A percentile compares a stretch with the other conserved stretches of the same genome.
Conservation (phyloP, 1,284 basidiomycete species). For the Gastroboletus turbinatus region DNA sequence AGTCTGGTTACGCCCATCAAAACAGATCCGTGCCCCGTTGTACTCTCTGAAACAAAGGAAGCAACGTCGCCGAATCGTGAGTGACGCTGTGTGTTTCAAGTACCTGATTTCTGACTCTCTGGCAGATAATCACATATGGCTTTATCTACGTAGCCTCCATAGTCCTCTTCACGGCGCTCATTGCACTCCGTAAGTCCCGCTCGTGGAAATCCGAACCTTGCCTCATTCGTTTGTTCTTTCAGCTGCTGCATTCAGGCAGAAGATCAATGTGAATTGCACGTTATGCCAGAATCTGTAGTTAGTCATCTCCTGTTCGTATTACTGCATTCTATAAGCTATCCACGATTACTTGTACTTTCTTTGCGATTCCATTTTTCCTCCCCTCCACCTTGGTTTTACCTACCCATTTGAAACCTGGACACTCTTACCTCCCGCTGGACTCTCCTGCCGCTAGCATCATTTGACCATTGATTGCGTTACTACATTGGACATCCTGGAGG, state of each 20-base stretch:
- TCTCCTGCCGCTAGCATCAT: conserved; percentile 10
- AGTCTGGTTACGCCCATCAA: conserved; percentile 86
- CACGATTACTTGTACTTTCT: conserved; percentile 31
- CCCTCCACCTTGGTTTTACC: neutral
- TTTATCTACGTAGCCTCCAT: conserved; percentile 74
- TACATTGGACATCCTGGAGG: conserved; percentile 18
- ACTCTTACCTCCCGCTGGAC: conserved; percentile 14
- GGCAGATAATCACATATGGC: conserved; percentile 74
- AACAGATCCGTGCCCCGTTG: conserved; percentile 91
- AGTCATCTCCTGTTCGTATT: conserved; percentile 27
- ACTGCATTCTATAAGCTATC: conserved; percentile 31
- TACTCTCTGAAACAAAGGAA: conserved; percentile 88
- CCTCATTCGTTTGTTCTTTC: neutral
- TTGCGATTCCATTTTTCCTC: neutral
- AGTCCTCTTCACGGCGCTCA: conserved; percentile 74
- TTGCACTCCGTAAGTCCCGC: conserved; percentile 66
- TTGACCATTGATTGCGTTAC: conserved; percentile 6
- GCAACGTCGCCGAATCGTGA: conserved; percentile 84
- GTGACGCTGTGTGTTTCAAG: conserved; percentile 24
- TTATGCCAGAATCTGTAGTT: conserved; percentile 68
- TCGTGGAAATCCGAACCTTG: neutral
- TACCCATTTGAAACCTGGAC: conserved; percentile 19
- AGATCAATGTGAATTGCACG: conserved; percentile 59
- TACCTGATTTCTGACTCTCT: conserved; percentile 5
- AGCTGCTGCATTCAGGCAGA: conserved; percentile 64